Base-by-base conservation (phyloP, 2,329 filamentous ascomycete species). In the Catunica adiposa region DNA sequence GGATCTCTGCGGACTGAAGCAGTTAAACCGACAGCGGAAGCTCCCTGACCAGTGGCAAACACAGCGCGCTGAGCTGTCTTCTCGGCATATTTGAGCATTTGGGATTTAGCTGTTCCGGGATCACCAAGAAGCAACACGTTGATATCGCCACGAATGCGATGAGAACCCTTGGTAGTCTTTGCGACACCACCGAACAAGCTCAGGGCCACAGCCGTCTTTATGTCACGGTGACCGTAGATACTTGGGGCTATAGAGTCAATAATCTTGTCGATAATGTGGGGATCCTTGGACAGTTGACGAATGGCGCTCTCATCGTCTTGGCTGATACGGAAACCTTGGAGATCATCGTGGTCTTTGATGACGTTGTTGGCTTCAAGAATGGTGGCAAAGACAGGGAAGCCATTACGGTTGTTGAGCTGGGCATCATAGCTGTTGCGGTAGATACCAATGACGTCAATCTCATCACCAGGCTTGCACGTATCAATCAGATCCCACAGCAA, bases 341-440 rank as follows among this genome's bases (percentile, higher is more conserved):
- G 82, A 70, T 98, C 89, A 67, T 98, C 92, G 66, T 98, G 92
- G 0, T 90, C 84, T 69, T 98, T 98, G 69, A 97, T 83, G 3
- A 97, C 82, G 62, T 98, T 89, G 69, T 98, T 98, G 25, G 94
- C 94, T 69, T 98, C 92, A 3, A 98, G 78, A 58, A 98, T 92
- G 0, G 92, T 98, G 3, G 92, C 90, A 68, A 98, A 98, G 37
- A 98, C 92, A 0, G 92, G 92, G 71, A 98, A 97, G 3, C 92
- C 92, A 65, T 97, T 98, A 65, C 92, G 90, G 72, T 96, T 97
- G 72, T 98, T 98, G 55, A 98, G 78, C 63, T 94, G 88, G 2
- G 92, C 89, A 66, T 97, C 90, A 65, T 96, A 98, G 71, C 94
- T 97, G 74, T 98, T 98, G 63, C 89, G 84, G 71, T 98, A 98